Conservation (phyloP, 148 eudicot species). For the Vaccinium macrocarpon region DNA sequence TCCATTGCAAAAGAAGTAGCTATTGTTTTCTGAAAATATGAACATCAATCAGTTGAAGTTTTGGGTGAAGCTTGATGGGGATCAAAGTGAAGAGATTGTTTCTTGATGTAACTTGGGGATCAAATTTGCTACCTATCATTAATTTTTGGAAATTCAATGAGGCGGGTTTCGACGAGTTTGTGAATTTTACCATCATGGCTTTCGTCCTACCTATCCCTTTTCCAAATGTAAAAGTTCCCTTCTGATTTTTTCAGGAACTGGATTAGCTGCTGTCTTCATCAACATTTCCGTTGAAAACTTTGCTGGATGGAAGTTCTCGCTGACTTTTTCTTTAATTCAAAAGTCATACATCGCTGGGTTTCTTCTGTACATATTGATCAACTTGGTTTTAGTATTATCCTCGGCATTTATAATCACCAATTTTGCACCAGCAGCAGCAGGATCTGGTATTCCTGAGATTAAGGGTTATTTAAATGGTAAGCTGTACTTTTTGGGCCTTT, state of each 20-base stretch:
- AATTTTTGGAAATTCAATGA: background rate
- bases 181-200: background rate
- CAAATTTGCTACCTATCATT: background rate
- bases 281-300: conserved; percentile 95
- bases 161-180: background rate
- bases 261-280: conserved; percentile 92
- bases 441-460: conserved; percentile 98
- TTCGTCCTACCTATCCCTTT: background rate
- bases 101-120: background rate
- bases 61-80: background rate
- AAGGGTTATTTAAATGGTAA: conserved; percentile 98
- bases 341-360: conserved; percentile 91
- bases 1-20: background rate
- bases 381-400: conserved; percentile 77
- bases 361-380: conserved; percentile 67
- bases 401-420: conserved; percentile 87
- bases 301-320: conserved; percentile 97
- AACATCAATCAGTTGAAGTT: background rate
- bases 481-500: conserved; percentile 15
- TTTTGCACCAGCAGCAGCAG: conserved; percentile 98
- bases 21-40: background rate
- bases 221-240: conserved; percentile 14
- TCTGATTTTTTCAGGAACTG: conserved; percentile 62
- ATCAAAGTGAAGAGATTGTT: background rate
- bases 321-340: conserved; percentile 85